These are phyloP conservation scores for Mucor indicus DNA, from an alignment of 371 early-diverging fungal genomes.

Conservation along the genomic window DNA sequence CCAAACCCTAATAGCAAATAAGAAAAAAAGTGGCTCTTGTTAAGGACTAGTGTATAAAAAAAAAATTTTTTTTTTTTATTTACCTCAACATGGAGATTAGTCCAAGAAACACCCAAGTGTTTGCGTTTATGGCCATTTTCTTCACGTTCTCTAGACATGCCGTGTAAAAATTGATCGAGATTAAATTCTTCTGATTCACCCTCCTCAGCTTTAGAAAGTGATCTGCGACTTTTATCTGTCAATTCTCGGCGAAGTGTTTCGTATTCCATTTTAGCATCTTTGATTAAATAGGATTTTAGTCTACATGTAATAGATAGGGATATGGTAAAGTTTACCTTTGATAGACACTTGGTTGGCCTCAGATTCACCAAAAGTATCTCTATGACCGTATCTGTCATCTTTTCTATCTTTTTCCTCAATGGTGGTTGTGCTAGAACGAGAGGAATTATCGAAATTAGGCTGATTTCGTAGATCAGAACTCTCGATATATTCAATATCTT, in stretches of 20 bases:
- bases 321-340: too few species aligned
- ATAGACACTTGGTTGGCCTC: too few species aligned
- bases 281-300: too few species aligned
- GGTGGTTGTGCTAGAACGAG: too few species aligned
- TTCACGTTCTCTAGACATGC: conserved; percentile 20
- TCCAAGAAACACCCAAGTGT: conserved; percentile 49
- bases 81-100: conserved; percentile 40
- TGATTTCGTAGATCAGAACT: too few species aligned
- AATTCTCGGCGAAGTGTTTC: conserved; percentile 29
- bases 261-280: conserved; percentile 39
- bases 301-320: too few species aligned
- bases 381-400: too few species aligned
- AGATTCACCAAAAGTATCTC: too few species aligned
- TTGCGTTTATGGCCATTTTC: conserved; percentile 26
- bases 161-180: conserved; percentile 31
- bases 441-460: too few species aligned
- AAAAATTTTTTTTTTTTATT: neutral
- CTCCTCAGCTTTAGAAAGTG: conserved; percentile 14
- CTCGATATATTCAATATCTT: too few species aligned
- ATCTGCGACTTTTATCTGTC: conserved; percentile 18
- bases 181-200: conserved; percentile 31
- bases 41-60: too few species aligned
- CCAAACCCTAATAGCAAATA: conserved; percentile 29
- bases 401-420: too few species aligned
- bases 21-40: neutral